A percentile compares a stretch with the other conserved stretches of the same genome.
These are phyloP conservation scores for Neurospora sp. DNA, from an alignment of 495 filamentous ascomycete genomes.

Conservation along the genomic window DNA sequence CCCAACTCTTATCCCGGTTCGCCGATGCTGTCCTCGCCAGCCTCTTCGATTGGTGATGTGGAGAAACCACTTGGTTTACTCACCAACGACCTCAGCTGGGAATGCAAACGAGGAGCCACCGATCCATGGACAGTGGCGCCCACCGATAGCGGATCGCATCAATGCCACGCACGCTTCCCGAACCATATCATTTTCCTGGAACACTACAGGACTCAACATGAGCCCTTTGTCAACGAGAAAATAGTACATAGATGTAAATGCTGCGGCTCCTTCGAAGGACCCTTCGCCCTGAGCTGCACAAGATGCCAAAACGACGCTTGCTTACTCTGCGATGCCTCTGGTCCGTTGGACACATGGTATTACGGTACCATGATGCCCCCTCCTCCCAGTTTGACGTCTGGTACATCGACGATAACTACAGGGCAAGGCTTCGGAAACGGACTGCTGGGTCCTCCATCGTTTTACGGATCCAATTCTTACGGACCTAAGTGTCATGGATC, in stretches of 20 bases:
- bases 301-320: background rate
- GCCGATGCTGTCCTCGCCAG: background rate
- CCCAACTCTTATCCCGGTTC: background rate
- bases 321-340: background rate
- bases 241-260: background rate
- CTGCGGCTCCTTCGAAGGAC: background rate
- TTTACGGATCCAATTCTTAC: background rate
- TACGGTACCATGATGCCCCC: background rate
- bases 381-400: background rate
- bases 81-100: background rate
- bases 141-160: background rate
- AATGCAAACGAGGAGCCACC: background rate
- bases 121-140: background rate
- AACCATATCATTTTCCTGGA: background rate
- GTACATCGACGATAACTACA: background rate
- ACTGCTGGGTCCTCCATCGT: background rate
- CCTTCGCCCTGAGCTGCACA: background rate
- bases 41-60: background rate
- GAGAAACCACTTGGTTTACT: background rate
- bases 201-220: background rate
- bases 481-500: background rate
- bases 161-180: background rate
- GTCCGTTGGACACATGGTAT: background rate
- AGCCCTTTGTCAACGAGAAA: background rate
- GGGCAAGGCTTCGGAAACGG: background rate